Conservation (phyloP, 768 basidiomycete genomes). For the Lepiota brunneoincarnata region DNA sequence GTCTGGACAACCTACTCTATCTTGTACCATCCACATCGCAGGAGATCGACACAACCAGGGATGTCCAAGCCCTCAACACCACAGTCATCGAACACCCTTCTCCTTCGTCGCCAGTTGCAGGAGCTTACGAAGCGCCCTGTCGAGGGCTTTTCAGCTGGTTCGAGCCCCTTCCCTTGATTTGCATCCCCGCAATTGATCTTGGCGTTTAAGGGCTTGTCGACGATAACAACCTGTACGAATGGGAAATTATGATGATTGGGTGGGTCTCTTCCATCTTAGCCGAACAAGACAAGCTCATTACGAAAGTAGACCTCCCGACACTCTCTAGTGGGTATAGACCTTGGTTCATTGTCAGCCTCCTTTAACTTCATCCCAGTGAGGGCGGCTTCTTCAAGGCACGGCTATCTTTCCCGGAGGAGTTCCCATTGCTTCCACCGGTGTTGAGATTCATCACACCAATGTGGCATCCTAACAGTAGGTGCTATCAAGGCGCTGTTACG, state of each 20-base stretch:
- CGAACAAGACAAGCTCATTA: conserved; percentile 1
- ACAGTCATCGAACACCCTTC: conserved; percentile 48
- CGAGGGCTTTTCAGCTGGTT: conserved; percentile 95
- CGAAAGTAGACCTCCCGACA: conserved; percentile 75
- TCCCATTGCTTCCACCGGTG: conserved; percentile 89
- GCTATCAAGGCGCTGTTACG: background rate
- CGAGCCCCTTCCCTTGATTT: conserved; percentile 16
- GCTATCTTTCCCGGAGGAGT: conserved; percentile 86
- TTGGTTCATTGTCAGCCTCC: conserved; percentile 5
- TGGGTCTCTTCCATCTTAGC: conserved; percentile 30
- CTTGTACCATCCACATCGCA: conserved; percentile 16
- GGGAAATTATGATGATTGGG: conserved; percentile 97
- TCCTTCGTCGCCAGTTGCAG: conserved; percentile 73
- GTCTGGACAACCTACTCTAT: conserved; percentile 6
- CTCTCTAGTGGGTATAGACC: conserved; percentile 70
- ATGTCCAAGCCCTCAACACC: conserved; percentile 20
- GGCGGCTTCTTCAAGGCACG: conserved; percentile 95
- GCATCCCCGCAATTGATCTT: conserved; percentile 21
- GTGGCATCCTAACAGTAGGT: conserved; percentile 97
- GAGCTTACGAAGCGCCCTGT: conserved; percentile 93
- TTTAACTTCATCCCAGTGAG: conserved; percentile 55
- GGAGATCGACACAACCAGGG: conserved; percentile 13
- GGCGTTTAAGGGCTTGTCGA: conserved; percentile 76
- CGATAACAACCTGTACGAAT: conserved; percentile 92
- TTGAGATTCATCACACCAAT: conserved; percentile 94